These are phyloP conservation scores for Vaccinium corymbosum DNA, from an alignment of 148 eudicot species.

Conservation along the genomic window DNA sequence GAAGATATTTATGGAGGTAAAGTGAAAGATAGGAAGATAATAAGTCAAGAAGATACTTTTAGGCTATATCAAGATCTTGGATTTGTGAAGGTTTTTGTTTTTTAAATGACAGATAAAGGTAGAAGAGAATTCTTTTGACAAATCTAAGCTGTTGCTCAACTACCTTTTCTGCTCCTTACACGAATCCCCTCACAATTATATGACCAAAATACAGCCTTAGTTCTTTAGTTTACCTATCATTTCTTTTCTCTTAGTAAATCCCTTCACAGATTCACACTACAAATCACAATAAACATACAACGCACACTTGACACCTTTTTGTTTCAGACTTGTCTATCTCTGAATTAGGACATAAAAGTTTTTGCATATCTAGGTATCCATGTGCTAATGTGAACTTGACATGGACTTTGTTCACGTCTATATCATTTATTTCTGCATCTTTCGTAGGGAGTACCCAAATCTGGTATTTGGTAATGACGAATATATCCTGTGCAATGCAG, in stretches of 20 bases:
- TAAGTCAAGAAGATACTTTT: background rate
- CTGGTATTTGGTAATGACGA: background rate
- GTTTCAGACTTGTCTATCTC: background rate
- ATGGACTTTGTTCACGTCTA: background rate
- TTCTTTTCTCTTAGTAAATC: background rate
- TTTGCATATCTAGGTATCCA: background rate
- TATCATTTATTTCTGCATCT: background rate
- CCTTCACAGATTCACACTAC: background rate
- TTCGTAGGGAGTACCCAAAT: background rate
- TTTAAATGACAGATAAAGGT: background rate
- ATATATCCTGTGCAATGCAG: background rate
- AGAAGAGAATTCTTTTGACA: background rate
- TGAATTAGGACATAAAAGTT: background rate
- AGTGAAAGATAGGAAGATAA: background rate
- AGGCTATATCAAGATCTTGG: background rate
- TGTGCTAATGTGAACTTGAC: background rate
- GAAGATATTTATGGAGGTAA: constrained; percentile 1
- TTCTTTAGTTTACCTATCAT: background rate
- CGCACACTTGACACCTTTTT: background rate
- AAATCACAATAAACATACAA: background rate
- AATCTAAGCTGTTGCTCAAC: background rate
- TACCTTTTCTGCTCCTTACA: background rate
- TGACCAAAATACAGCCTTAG: background rate
- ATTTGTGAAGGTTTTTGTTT: background rate
- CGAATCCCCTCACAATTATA: background rate